Base-by-base conservation (phyloP, 2,329 filamentous ascomycete species). In the Nemania sp. region DNA sequence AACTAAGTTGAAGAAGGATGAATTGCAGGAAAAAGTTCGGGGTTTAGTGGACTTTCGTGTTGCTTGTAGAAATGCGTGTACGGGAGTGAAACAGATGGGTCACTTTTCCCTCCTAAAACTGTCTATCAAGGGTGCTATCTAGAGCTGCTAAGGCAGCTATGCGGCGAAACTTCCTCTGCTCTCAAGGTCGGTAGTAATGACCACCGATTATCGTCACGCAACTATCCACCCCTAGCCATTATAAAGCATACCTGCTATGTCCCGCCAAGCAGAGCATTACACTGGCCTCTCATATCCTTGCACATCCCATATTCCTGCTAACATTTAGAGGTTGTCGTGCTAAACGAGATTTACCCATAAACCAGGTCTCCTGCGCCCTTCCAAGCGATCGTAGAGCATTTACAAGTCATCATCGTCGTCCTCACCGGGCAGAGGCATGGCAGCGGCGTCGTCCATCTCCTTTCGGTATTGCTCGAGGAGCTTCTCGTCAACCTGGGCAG, bases 371-470 rank as follows among this genome's bases (percentile, higher is more conserved):
- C 69, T 60, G 47, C 49, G 51, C 69, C 65, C 38, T 68, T 43
- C 62, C 53, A 70, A n/a, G 56, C 70, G 22, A 47, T 73, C 60
- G 68, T 70, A 62, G 47, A 64, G 65, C 70, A 54, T 83, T 85
- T 86, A 88, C 82, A 88, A 81, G 79, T 88, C 86, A 69, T 90
- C 88, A 74, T 93, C 90, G 76, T 97, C 95, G 74, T 97, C 93
- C 88, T 98, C 96, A 79, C 94, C 94, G 74, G 96, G 96, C 77
- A 99, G 93, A 78, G 96, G 94, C 89, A 92, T 89, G 72, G 87
- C 77, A 72, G 92, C 89, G 72, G 96, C 96, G 58, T 87, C 88
- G 70, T 88, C 83, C 93, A 99, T 97, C 87, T 99, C 96, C 83
- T 91, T 86, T 82, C 91, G 86, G 88, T 97, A 97, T 85, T 93